Percentiles rank a stretch among this genome's conserved stretches.
Evolutionary conservation across 1,284 basidiomycete species (phyloP).

Genomic region (Lentinula novae-zelandiae): DNA sequence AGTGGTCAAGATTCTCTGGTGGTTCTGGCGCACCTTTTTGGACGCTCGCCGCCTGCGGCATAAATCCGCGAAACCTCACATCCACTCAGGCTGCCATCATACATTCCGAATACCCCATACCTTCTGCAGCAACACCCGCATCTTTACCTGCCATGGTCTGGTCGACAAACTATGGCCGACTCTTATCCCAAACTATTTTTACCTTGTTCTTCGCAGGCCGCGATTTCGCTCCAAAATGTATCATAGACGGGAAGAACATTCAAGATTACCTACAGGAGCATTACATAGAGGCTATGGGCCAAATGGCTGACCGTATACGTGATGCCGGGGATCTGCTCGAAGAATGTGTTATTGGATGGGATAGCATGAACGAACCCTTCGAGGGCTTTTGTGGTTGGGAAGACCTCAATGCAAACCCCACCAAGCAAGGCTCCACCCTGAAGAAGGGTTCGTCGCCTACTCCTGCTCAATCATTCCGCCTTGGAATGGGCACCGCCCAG

Average conservation of each 20-base stretch:
- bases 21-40: constrained; percentile 96
- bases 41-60: constrained; percentile 90
- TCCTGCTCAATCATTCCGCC: constrained; percentile 77
- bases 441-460: constrained; percentile 88
- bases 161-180: constrained; percentile 93
- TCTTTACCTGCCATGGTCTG: constrained; percentile 91
- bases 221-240: constrained; percentile 86
- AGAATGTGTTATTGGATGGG: constrained; percentile 93
- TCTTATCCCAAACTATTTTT: constrained; percentile 87
- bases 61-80: constrained; percentile 84
- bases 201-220: constrained; percentile 94
- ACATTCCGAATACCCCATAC: constrained; percentile 82
- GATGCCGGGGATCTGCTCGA: constrained; percentile 78
- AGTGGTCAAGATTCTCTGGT: constrained; percentile 98
- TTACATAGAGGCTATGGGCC: constrained; percentile 75
- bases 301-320: constrained; percentile 73
- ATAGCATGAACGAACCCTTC: constrained; percentile 92
- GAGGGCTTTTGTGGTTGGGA: constrained; percentile 82
- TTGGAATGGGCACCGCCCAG: constrained; percentile 87
- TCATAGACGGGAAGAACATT: constrained; percentile 91
- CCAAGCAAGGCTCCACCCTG: constrained; percentile 64
- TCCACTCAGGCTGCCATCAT: constrained; percentile 84
- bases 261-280: constrained; percentile 92
- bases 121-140: constrained; percentile 63
- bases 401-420: constrained; percentile 67